Percentiles rank a stretch among this genome's conserved stretches.
Evolutionary conservation across 345 rosid genomes (phyloP).

Genomic region (Combretum micranthum): DNA sequence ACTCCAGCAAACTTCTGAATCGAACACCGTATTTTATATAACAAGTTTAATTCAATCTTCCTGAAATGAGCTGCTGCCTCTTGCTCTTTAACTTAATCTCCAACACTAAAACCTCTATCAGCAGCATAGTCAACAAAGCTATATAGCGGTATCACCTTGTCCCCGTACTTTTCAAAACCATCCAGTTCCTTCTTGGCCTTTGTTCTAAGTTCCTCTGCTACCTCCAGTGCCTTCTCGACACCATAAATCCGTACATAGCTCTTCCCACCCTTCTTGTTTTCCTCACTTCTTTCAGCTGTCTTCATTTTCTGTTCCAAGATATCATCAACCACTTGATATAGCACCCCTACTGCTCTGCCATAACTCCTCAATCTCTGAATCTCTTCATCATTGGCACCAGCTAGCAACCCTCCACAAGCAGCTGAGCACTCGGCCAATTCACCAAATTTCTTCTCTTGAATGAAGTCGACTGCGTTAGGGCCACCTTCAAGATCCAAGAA

Average conservation of each 20-base stretch:
- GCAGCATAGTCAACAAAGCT: slow-evolving; percentile 85
- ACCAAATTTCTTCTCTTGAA: slow-evolving; percentile 84
- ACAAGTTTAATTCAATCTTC: not conserved
- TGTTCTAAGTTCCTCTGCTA: slow-evolving; percentile 55
- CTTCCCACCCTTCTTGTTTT: slow-evolving; percentile 35
- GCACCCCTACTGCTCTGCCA: slow-evolving; percentile 83
- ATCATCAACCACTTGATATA: slow-evolving; percentile 80
- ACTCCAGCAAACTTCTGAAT: too few species aligned
- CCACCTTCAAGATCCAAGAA: slow-evolving; percentile 82
- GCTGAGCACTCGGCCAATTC: slow-evolving; percentile 92
- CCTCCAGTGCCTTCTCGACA: slow-evolving; percentile 53
- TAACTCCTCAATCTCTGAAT: slow-evolving; percentile 59
- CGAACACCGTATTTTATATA: too few species aligned
- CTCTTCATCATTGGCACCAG: slow-evolving; percentile 79
- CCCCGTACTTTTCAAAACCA: slow-evolving; percentile 60
- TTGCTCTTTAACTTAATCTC: not conserved
- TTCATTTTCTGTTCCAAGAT: slow-evolving; percentile 28
- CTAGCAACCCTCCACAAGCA: slow-evolving; percentile 84
- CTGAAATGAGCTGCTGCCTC: too few species aligned
- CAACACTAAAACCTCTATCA: slow-evolving; percentile 40
- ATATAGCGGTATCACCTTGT: slow-evolving; percentile 53
- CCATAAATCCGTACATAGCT: slow-evolving; percentile 50
- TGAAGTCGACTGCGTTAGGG: slow-evolving; percentile 46
- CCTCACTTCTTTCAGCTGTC: slow-evolving; percentile 8
- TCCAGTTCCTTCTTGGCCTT: slow-evolving; percentile 61